Conservation (phyloP, 352 stramenopile genomes). For the Thraustochytrium striatum region DNA sequence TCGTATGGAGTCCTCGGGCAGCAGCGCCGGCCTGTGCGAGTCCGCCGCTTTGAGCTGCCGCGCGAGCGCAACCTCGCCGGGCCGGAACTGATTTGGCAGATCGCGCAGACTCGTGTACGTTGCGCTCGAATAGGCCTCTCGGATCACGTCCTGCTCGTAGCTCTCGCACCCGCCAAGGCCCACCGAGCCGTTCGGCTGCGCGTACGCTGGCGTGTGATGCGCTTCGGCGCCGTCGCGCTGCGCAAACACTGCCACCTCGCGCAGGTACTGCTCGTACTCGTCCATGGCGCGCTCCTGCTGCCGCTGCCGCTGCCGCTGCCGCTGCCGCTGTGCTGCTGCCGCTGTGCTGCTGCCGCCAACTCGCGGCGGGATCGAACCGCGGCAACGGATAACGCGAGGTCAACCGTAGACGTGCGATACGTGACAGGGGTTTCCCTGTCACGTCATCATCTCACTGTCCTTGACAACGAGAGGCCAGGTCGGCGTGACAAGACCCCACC, state of each 20-base stretch:
- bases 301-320: too few species aligned
- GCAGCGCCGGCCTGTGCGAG: neutral
- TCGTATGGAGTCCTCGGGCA: neutral
- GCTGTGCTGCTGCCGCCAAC: too few species aligned
- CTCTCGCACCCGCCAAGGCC: neutral
- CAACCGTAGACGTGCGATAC: too few species aligned
- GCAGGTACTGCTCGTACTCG: constrained; percentile 18
- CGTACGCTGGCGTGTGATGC: neutral
- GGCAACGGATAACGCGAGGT: too few species aligned
- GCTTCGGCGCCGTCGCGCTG: neutral
- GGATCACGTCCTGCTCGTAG: constrained; percentile 45
- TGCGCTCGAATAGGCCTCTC: constrained; percentile 29
- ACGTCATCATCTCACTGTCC: too few species aligned
- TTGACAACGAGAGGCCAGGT: too few species aligned
- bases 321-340: too few species aligned
- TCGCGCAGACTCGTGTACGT: constrained; percentile 20
- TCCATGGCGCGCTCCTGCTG: too few species aligned
- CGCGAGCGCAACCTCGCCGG: constrained; percentile 21
- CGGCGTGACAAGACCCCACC: too few species aligned
- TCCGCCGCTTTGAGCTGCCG: neutral
- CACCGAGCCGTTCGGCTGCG: neutral
- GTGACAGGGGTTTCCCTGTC: too few species aligned
- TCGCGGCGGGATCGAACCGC: too few species aligned
- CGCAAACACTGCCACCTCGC: neutral
- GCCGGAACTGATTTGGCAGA: neutral